A percentile compares a stretch with the other conserved stretches of the same genome.
These are phyloP conservation scores for Areca catechu DNA, from an alignment of 176 grass and related monocot genomes.

Conservation along the genomic window DNA sequence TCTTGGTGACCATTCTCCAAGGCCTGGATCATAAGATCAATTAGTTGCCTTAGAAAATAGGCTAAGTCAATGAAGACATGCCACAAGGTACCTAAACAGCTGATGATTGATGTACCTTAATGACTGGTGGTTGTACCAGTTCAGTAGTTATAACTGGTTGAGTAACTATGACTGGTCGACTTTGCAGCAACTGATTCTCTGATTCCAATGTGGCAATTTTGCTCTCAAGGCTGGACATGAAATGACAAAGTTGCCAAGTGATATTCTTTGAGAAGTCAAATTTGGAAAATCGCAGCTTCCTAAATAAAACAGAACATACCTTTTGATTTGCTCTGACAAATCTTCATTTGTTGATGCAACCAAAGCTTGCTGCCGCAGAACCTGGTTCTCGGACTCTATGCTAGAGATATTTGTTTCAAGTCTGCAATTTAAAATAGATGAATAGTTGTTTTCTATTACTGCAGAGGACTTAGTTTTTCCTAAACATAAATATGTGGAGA, in stretches of 20 bases:
- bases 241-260: no score
- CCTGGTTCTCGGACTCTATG: conserved; percentile 76
- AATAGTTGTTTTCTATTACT: neutral
- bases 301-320: conserved; percentile 18
- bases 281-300: neutral
- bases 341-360: conserved; percentile 65
- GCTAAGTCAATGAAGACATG: neutral
- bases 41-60: neutral
- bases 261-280: neutral
- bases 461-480: no score
- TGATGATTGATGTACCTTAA: conserved; percentile 43
- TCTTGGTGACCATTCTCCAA: conserved; percentile 35
- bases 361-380: conserved; percentile 65
- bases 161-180: conserved; percentile 27
- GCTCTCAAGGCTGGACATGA: conserved; percentile 43
- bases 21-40: conserved; percentile 28
- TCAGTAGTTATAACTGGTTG: conserved; percentile 31
- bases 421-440: conserved; percentile 32
- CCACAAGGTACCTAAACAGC: no score
- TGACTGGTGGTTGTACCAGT: conserved; percentile 23
- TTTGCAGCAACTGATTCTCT: conserved; percentile 47
- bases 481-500: no score
- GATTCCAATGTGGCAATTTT: conserved; percentile 64
- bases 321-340: conserved; percentile 56
- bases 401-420: conserved; percentile 59